Conservation (phyloP, 2,329 filamentous ascomycete species). For the Harringtonia lauricola region DNA sequence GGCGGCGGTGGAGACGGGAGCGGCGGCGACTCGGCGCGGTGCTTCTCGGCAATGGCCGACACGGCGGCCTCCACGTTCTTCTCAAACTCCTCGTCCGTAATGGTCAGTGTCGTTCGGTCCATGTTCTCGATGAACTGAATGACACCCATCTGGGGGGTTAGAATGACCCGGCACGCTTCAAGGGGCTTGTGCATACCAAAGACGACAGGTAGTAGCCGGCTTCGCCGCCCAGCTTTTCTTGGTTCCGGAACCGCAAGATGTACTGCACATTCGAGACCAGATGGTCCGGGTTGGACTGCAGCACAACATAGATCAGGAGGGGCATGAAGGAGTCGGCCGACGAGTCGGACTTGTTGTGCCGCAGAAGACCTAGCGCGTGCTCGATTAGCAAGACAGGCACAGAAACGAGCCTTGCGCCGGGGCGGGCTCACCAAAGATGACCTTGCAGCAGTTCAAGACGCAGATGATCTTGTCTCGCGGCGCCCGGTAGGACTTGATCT, state of each 20-base stretch:
- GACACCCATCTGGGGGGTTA: constrained; percentile 60
- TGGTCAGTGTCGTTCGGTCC: constrained; percentile 85
- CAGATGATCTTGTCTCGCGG: constrained; percentile 97
- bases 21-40: constrained; percentile 44
- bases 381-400: too few relatives aligned
- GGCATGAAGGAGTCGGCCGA: constrained; percentile 96
- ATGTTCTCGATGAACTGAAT: constrained; percentile 96
- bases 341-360: constrained; percentile 85
- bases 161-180: too few relatives aligned
- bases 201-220: constrained; percentile 97
- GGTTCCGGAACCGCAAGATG: constrained; percentile 90
- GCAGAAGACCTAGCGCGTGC: constrained; percentile 58
- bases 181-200: constrained; percentile 47
- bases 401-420: too few relatives aligned
- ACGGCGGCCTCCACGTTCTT: constrained; percentile 93
- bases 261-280: constrained; percentile 97
- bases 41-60: constrained; percentile 87
- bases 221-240: constrained; percentile 95
- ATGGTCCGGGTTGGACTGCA: constrained; percentile 90
- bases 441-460: constrained; percentile 96
- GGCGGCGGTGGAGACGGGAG: constrained; percentile 24
- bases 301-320: constrained; percentile 86
- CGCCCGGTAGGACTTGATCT: constrained; percentile 95
- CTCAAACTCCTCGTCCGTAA: constrained; percentile 92
- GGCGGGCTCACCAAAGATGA: constrained; percentile 79